These are phyloP conservation scores for Citrullus amarus DNA, from an alignment of 306 rosid genomes.

Conservation along the genomic window DNA sequence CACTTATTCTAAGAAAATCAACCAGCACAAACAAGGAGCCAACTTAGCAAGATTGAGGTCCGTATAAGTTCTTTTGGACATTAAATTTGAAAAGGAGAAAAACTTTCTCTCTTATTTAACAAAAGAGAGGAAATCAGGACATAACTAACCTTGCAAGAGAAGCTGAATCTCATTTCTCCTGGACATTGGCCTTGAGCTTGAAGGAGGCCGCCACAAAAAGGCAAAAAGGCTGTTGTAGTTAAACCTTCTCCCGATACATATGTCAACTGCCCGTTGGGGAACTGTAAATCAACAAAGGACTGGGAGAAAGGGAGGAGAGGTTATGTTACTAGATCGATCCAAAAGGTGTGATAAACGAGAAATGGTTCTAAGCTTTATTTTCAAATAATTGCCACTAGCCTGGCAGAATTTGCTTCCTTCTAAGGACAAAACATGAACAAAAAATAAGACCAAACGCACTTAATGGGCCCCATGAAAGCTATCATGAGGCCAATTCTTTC, in stretches of 20 bases:
- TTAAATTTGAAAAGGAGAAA: neutral
- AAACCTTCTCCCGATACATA: slow-evolving; percentile 94
- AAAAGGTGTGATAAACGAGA: slow-evolving; percentile 1
- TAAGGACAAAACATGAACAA: neutral
- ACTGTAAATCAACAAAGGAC: slow-evolving; percentile 97
- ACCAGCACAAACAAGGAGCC: slow-evolving; percentile 9
- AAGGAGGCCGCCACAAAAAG: slow-evolving; percentile 85
- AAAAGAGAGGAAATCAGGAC: neutral
- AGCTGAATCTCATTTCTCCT: slow-evolving; percentile 97
- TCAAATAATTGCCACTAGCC: neutral
- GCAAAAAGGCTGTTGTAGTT: slow-evolving; percentile 77
- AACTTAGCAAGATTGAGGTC: neutral
- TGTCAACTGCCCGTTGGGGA: slow-evolving; percentile 91
- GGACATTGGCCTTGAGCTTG: slow-evolving; percentile 99
- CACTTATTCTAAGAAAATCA: slow-evolving; percentile 59
- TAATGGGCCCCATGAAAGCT: neutral
- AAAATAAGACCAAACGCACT: neutral
- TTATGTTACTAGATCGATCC: slow-evolving; percentile 5
- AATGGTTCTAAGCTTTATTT: neutral
- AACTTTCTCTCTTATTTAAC: neutral
- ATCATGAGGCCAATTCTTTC: neutral
- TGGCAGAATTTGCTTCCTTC: neutral
- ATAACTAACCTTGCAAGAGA: slow-evolving; percentile 75
- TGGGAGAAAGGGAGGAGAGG: slow-evolving; percentile 16
- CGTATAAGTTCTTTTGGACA: neutral